These are phyloP conservation scores for Tetracladium setigerum DNA, from an alignment of 495 filamentous ascomycete genomes.

Conservation along the genomic window DNA sequence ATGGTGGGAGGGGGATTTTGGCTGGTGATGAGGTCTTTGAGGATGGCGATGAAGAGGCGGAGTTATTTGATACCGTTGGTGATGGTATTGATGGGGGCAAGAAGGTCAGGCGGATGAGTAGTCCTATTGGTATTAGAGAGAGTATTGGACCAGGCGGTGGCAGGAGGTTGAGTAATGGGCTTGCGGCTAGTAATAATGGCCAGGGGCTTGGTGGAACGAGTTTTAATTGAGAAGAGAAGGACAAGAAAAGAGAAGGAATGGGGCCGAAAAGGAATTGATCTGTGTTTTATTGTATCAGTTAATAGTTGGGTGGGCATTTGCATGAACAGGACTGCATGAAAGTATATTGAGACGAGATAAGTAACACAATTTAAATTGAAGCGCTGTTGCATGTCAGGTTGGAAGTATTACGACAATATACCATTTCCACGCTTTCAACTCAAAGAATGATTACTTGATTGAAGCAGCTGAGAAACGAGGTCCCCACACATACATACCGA, in stretches of 20 bases:
- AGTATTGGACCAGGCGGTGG: constrained; percentile 20
- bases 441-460: no score
- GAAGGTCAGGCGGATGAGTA: constrained; percentile 16
- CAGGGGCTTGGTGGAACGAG: constrained; percentile 21
- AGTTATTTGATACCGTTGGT: constrained; percentile 9
- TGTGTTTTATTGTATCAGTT: neutral
- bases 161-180: constrained; percentile 21
- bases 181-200: constrained; percentile 19
- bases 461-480: no score
- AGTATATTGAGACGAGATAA: no score
- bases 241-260: neutral
- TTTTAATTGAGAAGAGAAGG: constrained; percentile 12
- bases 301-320: no score
- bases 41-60: constrained; percentile 22
- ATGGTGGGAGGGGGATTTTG: constrained; percentile 19
- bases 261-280: neutral
- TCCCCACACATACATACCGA: no score
- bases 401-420: no score
- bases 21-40: constrained; percentile 12
- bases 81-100: constrained; percentile 5
- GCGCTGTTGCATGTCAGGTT: no score
- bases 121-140: constrained; percentile 18
- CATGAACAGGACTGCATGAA: no score
- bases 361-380: no score
- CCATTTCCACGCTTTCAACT: no score